Evolutionary conservation across 352 stramenopile species (phyloP), one percentile per base, ranked within the genome.

Genomic region (Ophiocytium majus): DNA sequence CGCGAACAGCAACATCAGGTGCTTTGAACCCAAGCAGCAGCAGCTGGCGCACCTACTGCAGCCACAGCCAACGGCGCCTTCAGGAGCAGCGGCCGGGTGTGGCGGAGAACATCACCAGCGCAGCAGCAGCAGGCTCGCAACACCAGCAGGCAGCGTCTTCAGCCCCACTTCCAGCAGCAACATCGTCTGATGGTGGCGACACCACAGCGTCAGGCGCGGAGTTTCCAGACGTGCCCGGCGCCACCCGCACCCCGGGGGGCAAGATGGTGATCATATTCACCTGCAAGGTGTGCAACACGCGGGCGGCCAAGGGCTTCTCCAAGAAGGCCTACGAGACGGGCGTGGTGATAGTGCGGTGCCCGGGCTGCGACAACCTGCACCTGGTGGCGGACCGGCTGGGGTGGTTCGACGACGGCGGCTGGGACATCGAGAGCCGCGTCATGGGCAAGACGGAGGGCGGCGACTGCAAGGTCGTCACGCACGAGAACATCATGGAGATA

Each of bases 191-290:
- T 57, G 43, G 14, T 57, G 43, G 14, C 43, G 43, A 57, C 14
- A 57, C 5, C 5, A 57, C 43, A 57, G 43, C 14, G 43, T 14
- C 43, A 14, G 14, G 14, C 43, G 43, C 5, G 5, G 5, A 14
- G 5, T 90, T 90, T 81, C 50, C 80, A 14, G 87, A 90, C 80
- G 82, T 95, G 71, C 92, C 93, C 23, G 93, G 93, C 50, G 86
- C 92, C 28, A 89, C 85, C 57, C 64, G 96, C 83, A 95, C 95
- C 0, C 91, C 93, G 0, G 92, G 92, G 31, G 94, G 97, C 17
- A 98, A 98, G 86, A 95, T 99, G 79, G 96, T 98, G 14, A 98
- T 99, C 88, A 86, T 99, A 9, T 99, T 98, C 89, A 99, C 97
- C 19, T 99, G 97, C 87, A 96, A 87, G 91, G 95, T 99, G 33